phyloP scores from a whole-genome alignment of 257 asterid genomes.

The Leonotis leonurus region DNA sequence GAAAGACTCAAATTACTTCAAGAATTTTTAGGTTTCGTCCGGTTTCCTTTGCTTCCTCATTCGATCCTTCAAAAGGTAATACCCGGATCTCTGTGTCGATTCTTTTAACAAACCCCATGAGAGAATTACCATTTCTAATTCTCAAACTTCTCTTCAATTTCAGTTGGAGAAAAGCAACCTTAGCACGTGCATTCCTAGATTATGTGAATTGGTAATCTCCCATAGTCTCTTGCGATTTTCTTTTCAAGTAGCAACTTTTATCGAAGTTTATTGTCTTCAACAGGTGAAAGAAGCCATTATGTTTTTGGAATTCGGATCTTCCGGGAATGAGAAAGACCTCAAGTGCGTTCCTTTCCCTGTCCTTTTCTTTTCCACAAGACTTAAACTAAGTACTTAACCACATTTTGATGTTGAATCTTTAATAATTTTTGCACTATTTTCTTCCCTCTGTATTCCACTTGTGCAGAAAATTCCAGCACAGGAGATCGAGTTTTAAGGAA shows the following conservation, averaged over 20 bases:
- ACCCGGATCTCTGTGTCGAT: neutral
- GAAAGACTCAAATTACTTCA: conserved; percentile 50
- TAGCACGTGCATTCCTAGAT: conserved; percentile 36
- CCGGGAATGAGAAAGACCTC: conserved; percentile 34
- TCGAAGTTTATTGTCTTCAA: conserved; percentile 7
- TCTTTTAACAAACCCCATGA: neutral
- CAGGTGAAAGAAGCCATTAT: conserved; percentile 79
- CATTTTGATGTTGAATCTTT: neutral
- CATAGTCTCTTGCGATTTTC: neutral
- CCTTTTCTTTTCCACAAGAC: neutral
- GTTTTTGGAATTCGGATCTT: conserved; percentile 51
- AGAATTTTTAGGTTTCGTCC: conserved; percentile 45
- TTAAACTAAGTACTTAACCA: neutral
- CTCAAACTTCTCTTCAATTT: conserved; percentile 19
- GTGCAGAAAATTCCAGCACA: conserved; percentile 61
- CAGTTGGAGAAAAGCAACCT: conserved; percentile 82
- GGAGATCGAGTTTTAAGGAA: conserved; percentile 87
- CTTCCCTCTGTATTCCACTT: conserved; percentile 9
- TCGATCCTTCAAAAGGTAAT: conserved; percentile 62
- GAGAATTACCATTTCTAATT: neutral
- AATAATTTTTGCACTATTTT: neutral
- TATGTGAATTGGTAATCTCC: conserved; percentile 53
- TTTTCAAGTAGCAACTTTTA: neutral
- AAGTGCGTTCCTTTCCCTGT: conserved; percentile 42
- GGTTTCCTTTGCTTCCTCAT: conserved; percentile 73